Evolutionary conservation across 208 protist genomes (phyloP).

Genomic region (Acanthamoeba sp.): DNA sequence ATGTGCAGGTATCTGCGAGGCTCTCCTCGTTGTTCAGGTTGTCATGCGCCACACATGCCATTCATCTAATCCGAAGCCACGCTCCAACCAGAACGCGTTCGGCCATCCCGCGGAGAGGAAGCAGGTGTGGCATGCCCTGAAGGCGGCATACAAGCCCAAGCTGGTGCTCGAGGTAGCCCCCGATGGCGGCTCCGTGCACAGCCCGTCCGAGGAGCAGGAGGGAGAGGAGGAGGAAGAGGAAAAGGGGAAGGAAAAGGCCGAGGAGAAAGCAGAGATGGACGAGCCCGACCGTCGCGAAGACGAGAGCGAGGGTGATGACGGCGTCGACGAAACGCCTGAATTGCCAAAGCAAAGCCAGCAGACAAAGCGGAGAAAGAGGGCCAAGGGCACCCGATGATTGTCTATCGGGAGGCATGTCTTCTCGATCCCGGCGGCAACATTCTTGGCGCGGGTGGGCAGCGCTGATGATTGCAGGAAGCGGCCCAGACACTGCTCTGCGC

Average conservation of each 20-base stretch:
- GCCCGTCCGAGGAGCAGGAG: background rate
- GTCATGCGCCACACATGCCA: too few relatives aligned
- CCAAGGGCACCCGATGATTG: too few relatives aligned
- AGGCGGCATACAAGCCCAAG: slow-evolving; percentile 12
- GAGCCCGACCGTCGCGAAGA: too few relatives aligned
- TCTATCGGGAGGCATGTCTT: too few relatives aligned
- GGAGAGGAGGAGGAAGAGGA: background rate
- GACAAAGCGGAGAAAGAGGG: background rate
- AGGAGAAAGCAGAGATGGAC: too few relatives aligned
- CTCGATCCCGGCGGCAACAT: too few relatives aligned
- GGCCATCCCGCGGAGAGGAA: slow-evolving; percentile 61
- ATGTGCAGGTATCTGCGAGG: slow-evolving; percentile 47
- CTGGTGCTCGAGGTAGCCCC: background rate
- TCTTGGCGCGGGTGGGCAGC: too few relatives aligned
- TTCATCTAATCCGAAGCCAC: background rate
- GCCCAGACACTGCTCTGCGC: too few relatives aligned
- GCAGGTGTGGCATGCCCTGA: slow-evolving; percentile 11
- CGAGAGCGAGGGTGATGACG: background rate
- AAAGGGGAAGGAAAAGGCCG: background rate
- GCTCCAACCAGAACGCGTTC: slow-evolving; percentile 36
- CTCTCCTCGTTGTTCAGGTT: background rate
- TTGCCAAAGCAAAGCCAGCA: background rate
- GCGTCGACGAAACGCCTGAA: background rate
- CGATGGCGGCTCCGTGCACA: background rate
- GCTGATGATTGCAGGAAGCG: too few relatives aligned